These are phyloP conservation scores for Nakazawaea molendinolei DNA, from an alignment of 805 yeast species.

Conservation along the genomic window DNA sequence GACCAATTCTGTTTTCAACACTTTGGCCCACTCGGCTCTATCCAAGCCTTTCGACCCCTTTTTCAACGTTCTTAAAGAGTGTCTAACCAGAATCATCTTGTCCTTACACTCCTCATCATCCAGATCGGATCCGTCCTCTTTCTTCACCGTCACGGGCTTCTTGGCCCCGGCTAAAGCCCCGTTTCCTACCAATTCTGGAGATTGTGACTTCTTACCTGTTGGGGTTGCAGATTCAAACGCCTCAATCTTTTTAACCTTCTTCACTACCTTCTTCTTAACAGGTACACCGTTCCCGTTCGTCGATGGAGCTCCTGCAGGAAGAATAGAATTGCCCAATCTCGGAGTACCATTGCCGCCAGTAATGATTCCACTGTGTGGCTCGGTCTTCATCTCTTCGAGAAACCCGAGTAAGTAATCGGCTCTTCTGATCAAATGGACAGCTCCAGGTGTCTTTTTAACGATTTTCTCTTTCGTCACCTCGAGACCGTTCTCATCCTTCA, in stretches of 20 bases:
- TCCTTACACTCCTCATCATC: conserved; percentile 65
- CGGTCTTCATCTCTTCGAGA: conserved; percentile 40
- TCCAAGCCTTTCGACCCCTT: conserved; percentile 69
- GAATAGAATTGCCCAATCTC: too few species aligned
- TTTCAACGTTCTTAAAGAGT: conserved; percentile 58
- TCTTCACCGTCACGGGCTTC: too few species aligned
- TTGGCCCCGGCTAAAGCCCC: too few species aligned
- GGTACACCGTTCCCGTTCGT: not conserved
- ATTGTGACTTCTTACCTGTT: conserved; percentile 10
- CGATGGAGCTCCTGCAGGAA: not conserved
- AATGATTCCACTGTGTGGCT: too few species aligned
- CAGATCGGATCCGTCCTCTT: too few species aligned
- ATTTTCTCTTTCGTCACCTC: conserved; percentile 23
- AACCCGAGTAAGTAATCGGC: conserved; percentile 78
- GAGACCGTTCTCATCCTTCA: conserved; percentile 25
- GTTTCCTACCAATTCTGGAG: conserved; percentile 16
- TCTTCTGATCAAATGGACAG: conserved; percentile 89
- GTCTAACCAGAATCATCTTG: conserved; percentile 57
- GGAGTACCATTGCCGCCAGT: too few species aligned
- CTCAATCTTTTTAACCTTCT: too few species aligned
- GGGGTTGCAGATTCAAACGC: conserved; percentile 8
- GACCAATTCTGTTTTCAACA: conserved; percentile 61
- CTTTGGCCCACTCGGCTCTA: conserved; percentile 70
- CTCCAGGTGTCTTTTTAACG: conserved; percentile 73
- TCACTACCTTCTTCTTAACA: conserved; percentile 13